These are phyloP conservation scores for Kurtzmaniella natalensis DNA, from an alignment of 1,139 yeast species.

Conservation along the genomic window DNA sequence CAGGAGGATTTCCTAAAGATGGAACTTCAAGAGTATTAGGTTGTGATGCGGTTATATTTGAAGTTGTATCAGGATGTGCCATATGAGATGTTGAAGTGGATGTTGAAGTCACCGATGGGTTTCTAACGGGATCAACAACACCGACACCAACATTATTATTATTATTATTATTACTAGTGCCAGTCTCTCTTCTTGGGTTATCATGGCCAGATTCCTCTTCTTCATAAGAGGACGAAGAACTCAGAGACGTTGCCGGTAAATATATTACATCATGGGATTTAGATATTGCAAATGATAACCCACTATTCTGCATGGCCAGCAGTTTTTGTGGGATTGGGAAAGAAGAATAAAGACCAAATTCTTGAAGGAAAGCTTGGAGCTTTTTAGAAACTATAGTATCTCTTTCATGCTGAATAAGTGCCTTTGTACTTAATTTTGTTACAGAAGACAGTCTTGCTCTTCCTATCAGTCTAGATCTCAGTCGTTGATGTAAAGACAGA, in stretches of 20 bases:
- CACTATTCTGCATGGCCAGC: slow-evolving; percentile 1
- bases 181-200: background rate
- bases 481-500: slow-evolving; percentile 5
- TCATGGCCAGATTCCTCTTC: slow-evolving; percentile 16
- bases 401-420: slow-evolving; percentile 38
- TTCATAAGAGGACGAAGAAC: slow-evolving; percentile 28
- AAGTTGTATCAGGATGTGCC: background rate
- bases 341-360: slow-evolving; percentile 41
- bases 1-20: background rate
- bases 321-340: slow-evolving; percentile 10
- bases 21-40: background rate
- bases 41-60: background rate
- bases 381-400: slow-evolving; percentile 36
- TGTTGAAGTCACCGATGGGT: slow-evolving; percentile 1
- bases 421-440: slow-evolving; percentile 31
- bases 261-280: slow-evolving; percentile 41
- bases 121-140: background rate
- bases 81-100: background rate
- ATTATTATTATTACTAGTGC: background rate
- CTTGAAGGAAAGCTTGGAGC: slow-evolving; percentile 26
- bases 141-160: background rate
- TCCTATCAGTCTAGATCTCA: slow-evolving; percentile 2
- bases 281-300: slow-evolving; percentile 18
- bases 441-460: slow-evolving; percentile 10
- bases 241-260: slow-evolving; percentile 32